Evolutionary conservation across 2,329 filamentous ascomycete species (phyloP), one percentile per base, ranked within the genome.

Genomic region (Penicillium brevicompactum): DNA sequence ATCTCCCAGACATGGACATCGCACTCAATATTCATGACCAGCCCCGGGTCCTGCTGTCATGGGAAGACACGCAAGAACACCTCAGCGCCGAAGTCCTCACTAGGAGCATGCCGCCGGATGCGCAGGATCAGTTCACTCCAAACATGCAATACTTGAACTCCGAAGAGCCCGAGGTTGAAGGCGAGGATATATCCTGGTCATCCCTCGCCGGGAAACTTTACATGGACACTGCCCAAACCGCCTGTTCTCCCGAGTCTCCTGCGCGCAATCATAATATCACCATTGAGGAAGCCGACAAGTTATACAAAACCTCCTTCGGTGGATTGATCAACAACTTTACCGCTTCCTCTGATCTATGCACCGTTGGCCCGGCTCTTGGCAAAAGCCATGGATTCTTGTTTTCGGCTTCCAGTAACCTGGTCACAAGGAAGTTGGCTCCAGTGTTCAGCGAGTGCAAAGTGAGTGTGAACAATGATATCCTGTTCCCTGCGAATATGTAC

Each of bases 391-490:
- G 87, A 41, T 83, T 88, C 61, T 80, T 89, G 44, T 81, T 82
- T 0, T 77, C 80, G 2, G 77, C 84, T 1, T 86, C 84, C 38
- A 81, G 80, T 57, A 76, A 58, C 27, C 31, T 49, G 5, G 56
- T 61, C 38, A 54, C 58, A 8, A 55, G 51, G 32, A 63, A 80
- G 5, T 72, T 89, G 16, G 80, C 87, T 43, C 87, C 87, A 18
- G 78, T 90, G 67, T 89, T 90, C 59, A 83, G 86, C 42, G 87
- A 87, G 56, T 88, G 85, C 72, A 89, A 89, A 67, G 76, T 88
- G 37, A 80, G 81, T 16, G 82, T 87, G 59, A 89, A 89, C 75
- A 89, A 87, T 66, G 87, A 89, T 61, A 88, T 89, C 57, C 77
- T 89, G 13, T 81, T 89, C 14, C 87, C 87, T 0, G 85, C 87